Evolutionary conservation across 2,329 filamentous ascomycete genomes (phyloP), one percentile per base, ranked within the genome.

Genomic region (Herpotrichia juniperi): DNA sequence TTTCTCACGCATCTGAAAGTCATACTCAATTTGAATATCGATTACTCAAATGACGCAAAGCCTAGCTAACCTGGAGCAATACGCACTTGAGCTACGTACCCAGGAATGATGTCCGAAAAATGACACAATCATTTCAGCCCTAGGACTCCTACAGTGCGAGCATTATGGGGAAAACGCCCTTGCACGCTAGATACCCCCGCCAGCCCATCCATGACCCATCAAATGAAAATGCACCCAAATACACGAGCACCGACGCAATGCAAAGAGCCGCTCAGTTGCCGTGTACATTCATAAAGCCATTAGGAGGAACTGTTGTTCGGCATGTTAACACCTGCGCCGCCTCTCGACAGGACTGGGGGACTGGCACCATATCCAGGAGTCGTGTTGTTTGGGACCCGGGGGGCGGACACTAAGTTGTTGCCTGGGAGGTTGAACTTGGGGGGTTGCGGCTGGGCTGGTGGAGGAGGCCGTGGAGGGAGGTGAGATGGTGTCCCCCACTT

Each of bases 401-500:
- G 51, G 46, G 51, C 56, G 3, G 61, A 43, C 25, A 59, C 49
- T 12, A 66, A 54, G 43, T 51, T 56, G 30, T 60, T 56, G 4
- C 55, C 56, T 7, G 58, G 53, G 2, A 64, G 45, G 43, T 28
- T 58, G 46, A 69, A 72, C 51, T 71, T 71, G 4, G 66, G 63
- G 21, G 68, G 50, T 51, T 57, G 55, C 35, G 62, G 54, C 26
- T 63, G 74, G 10, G 67, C 67, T 2, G 78, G 71, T 42, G 80
- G 78, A 34, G 81, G 81, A 30, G 82, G 82, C 61, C 83, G 84
- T 9, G 81, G 77, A 42, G 82, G 82, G 37, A 84, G 71, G 45
- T 81, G 80, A 14, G 81, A 72, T 4, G 81, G 79, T 26, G 81
- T 80, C 25, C 81, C 81, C 69, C 80, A 84, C 58, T 83, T 83